Evolutionary conservation across 768 basidiomycete species (phyloP).

Genomic region (Kwoniella sp.): DNA sequence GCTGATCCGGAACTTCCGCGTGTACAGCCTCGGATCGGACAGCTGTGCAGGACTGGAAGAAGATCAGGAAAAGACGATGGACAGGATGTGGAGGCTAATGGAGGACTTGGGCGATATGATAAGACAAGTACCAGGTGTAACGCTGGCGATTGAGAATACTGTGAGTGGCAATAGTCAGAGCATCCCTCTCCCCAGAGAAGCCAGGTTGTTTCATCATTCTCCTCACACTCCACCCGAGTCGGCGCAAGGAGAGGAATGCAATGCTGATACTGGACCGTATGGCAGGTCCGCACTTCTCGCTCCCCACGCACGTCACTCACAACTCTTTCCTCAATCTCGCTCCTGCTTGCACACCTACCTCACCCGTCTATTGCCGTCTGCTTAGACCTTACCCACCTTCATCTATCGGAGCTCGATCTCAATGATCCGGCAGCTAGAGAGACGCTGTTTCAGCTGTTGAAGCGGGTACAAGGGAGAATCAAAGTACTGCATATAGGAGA

Average conservation of each 20-base stretch:
- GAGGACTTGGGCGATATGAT: constrained; percentile 4
- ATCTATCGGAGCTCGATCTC: constrained; percentile 24
- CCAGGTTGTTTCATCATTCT: too few relatives aligned
- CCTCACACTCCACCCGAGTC: too few relatives aligned
- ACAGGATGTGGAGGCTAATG: constrained; percentile 1
- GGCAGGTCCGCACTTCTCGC: constrained; percentile 16
- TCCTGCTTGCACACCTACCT: constrained; percentile 4
- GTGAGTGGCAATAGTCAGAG: constrained; percentile 22
- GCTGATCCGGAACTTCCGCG: background rate
- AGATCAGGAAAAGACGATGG: constrained; percentile 1
- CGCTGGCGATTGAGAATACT: constrained; percentile 26
- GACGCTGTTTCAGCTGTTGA: constrained; percentile 9
- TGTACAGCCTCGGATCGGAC: constrained; percentile 4
- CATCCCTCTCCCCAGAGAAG: too few relatives aligned
- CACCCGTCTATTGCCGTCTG: constrained; percentile 19
- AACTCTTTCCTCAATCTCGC: constrained; percentile 4
- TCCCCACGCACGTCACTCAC: background rate
- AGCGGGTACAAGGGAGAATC: constrained; percentile 6
- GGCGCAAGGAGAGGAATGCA: background rate
- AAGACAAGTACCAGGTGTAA: background rate
- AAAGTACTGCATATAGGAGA: constrained; percentile 27
- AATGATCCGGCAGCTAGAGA: background rate
- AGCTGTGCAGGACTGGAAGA: background rate
- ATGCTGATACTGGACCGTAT: background rate
- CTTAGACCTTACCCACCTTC: constrained; percentile 26